Evolutionary conservation across 2,329 filamentous ascomycete genomes (phyloP), one percentile per base, ranked within the genome.

Genomic region (Trichophyton mentagrophytes): DNA sequence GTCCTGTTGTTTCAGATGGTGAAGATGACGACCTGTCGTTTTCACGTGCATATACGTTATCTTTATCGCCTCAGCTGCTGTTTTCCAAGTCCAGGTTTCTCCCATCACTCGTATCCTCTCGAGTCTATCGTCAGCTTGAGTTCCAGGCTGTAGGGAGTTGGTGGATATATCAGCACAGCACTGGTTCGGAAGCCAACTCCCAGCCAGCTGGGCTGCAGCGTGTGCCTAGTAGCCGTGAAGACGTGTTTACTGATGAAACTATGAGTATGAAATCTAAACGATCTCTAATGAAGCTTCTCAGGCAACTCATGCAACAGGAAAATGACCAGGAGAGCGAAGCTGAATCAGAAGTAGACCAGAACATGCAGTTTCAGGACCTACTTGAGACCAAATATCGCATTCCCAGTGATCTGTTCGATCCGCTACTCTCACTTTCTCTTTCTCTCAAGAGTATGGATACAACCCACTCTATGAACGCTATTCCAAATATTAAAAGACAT

Each of bases 91-190:
- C 91, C 1, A 80, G 83, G 65, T 80, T 97, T 38, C 78, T 97
- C 3, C 82, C 85, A 7, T 82, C 85, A 67, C 82, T 97, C 15
- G 89, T 97, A n/a, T 90, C 90, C 1, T 96, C 92, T 5, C 87
- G 86, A 66, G 87, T 90, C 11, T 92, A 92, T 69, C 84, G 86
- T 22, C 91, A 96, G 75, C 82, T 99, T 55, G 92, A 97, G 70
- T 97, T 97, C 67, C 83, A 93, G 64, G 90, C 92, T 30, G 89
- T 97, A 27, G 92, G 92, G 27, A 92, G 88, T 61, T 97, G 92
- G 83, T 96, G 88, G 81, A 84, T 96, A 60, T 86, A 85, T 69
- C 66, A 66, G 44, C 61, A 60, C 33, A 60, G 58, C 30, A 25
- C 61, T 13, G 61, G 63, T 20, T 55, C 49, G n/a, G 40, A 49